Evolutionary conservation across 768 basidiomycete genomes (phyloP).

Genomic region (Collybiopsis confluens): DNA sequence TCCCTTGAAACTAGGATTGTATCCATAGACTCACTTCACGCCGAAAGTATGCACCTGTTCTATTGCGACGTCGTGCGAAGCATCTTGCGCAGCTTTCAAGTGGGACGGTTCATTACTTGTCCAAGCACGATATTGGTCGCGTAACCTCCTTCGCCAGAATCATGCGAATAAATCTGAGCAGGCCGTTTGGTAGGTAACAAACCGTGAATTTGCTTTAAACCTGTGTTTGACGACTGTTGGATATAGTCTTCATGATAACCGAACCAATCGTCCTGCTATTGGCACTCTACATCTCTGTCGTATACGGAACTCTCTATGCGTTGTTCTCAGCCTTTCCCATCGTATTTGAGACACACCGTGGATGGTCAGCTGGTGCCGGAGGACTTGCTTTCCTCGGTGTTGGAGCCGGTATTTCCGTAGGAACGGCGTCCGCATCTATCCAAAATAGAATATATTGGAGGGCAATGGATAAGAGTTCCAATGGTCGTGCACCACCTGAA

Average conservation of each 20-base stretch:
- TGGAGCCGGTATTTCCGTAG: conserved; percentile 51
- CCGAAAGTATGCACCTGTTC: conserved; percentile 52
- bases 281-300: conserved; percentile 55
- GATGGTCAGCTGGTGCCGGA: conserved; percentile 41
- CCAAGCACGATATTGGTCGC: conserved; percentile 42
- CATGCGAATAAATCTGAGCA: conserved; percentile 45
- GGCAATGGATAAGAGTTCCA: conserved; percentile 42
- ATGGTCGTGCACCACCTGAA: conserved; percentile 55
- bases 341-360: conserved; percentile 4
- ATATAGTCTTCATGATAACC: conserved; percentile 51
- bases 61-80: conserved; percentile 49
- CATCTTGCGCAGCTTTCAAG: conserved; percentile 38
- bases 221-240: conserved; percentile 3
- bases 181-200: conserved; percentile 46
- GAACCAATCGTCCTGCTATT: conserved; percentile 62
- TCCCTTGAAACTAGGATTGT: too few species aligned
- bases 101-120: conserved; percentile 39
- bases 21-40: background rate
- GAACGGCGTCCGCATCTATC: conserved; percentile 46
- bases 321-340: conserved; percentile 57
- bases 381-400: conserved; percentile 65
- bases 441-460: conserved; percentile 51
- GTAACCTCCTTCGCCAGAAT: conserved; percentile 38
- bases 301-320: conserved; percentile 61
- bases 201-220: background rate